Percentiles rank a stretch among this genome's conserved stretches.
phyloP scores from a whole-genome alignment of 176 grass and related monocot genomes.

The Hordeum vulgare region DNA sequence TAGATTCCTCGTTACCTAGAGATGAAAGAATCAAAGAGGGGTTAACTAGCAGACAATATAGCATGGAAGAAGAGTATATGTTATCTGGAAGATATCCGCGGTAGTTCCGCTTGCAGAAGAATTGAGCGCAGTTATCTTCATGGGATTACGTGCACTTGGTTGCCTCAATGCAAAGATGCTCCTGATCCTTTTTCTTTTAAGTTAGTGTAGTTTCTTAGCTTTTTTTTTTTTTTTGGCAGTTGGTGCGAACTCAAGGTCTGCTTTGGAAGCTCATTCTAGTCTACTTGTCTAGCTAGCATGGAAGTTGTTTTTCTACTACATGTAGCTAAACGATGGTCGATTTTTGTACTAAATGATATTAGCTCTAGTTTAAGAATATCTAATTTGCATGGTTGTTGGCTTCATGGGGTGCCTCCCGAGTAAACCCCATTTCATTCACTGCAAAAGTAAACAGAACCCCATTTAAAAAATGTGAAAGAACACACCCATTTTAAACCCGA shows the following conservation, averaged over 20 bases:
- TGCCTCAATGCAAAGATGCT: background rate
- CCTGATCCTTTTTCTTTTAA: background rate
- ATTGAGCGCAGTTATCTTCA: background rate
- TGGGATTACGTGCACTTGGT: background rate
- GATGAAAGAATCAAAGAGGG: background rate
- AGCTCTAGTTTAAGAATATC: background rate
- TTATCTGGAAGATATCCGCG: background rate
- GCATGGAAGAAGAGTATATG: background rate
- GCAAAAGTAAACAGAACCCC: background rate
- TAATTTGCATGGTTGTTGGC: background rate
- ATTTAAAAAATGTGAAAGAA: background rate
- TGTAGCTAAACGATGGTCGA: background rate
- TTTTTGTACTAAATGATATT: background rate
- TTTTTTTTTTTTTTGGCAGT: background rate
- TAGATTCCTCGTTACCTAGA: background rate
- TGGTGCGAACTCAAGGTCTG: background rate
- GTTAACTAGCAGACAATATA: background rate
- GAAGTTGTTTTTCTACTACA: background rate
- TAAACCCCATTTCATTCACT: background rate
- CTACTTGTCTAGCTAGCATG: background rate
- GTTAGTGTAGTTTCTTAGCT: background rate
- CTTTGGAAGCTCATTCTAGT: background rate
- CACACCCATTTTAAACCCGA: background rate
- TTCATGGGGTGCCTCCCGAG: background rate
- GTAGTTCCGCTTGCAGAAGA: background rate